Base-by-base conservation (phyloP, 805 yeast genomes). In the Candida qinlingensis region DNA sequence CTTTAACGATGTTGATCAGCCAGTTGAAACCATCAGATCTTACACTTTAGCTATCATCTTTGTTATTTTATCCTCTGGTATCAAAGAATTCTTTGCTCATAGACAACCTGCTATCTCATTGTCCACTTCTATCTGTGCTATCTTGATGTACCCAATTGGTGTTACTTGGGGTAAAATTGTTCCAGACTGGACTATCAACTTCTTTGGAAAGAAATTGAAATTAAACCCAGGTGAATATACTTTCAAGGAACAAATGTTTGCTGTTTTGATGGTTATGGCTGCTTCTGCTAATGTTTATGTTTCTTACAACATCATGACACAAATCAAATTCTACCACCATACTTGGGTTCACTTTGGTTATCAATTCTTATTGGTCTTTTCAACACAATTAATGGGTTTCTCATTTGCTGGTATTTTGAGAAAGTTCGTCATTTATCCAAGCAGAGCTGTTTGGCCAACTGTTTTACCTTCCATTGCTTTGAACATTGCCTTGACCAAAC, bases 321-420 rank as follows among this genome's bases (percentile, higher is more conserved):
- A 39, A 39, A 28, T 64, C 61, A 53, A 46, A 58, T 65, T 60
- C 52, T 65, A 67, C 54, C 47, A 58, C 12, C 57, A 65, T 38
- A 45, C 55, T 6, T 62, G 37, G 68, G 66, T 67, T 10, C 48
- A 54, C 12, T 72, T 76, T 62, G 76, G 80, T 1, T 84, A 74
- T 62, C 83, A 80, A 62, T 54, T 81, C 11, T 54, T 80, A 35
- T 67, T 83, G 34, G 65, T 77, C 1, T 53, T 81, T 4, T 72
- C 84, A 3, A 72, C 86, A 2, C 83, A 81, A 59, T 79, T 77
- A 52, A 65, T 83, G 54, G 90, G 89, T 27, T 77, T 80, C 57
- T 83, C 86, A 1, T 74, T 83, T 60, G 87, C 88, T 6, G 83
- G 85, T 44, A 58, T 83, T 25, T 72, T 81, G 72, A 73, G 85